phyloP scores from a whole-genome alignment of 305 asterid genomes.

The Fraxinus xanthoxyloides region DNA sequence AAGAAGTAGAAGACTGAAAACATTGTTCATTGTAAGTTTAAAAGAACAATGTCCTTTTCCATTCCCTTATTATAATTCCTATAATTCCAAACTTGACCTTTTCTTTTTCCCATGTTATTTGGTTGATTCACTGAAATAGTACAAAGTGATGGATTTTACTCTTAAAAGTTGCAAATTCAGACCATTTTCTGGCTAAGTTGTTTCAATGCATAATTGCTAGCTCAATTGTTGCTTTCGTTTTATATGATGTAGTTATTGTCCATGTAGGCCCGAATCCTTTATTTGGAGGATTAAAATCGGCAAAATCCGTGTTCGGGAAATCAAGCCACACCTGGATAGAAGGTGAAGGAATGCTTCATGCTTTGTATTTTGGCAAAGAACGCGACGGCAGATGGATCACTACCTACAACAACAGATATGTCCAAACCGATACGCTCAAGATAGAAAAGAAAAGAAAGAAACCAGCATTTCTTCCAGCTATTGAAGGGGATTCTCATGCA shows the following conservation, averaged over 20 bases:
- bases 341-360: constrained; percentile 81
- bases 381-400: constrained; percentile 26
- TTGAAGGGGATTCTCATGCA: constrained; percentile 54
- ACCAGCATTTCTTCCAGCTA: constrained; percentile 50
- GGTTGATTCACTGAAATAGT: background rate
- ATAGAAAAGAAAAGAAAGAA: constrained; percentile 36
- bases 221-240: background rate
- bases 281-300: constrained; percentile 49
- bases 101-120: background rate
- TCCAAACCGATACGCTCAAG: constrained; percentile 43
- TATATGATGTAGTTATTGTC: background rate
- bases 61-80: too few species aligned
- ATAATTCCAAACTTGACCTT: background rate
- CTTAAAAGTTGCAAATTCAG: background rate
- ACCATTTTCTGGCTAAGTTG: background rate
- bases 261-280: constrained; percentile 53
- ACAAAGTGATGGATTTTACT: background rate
- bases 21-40: too few species aligned
- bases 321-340: constrained; percentile 53
- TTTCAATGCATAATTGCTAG: background rate
- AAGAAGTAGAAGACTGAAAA: too few species aligned
- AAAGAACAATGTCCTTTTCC: background rate
- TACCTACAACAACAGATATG: constrained; percentile 42
- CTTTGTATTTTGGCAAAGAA: constrained; percentile 39
- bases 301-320: constrained; percentile 47